These are phyloP conservation scores for Casuarina glauca DNA, from an alignment of 306 rosid genomes.

Conservation along the genomic window DNA sequence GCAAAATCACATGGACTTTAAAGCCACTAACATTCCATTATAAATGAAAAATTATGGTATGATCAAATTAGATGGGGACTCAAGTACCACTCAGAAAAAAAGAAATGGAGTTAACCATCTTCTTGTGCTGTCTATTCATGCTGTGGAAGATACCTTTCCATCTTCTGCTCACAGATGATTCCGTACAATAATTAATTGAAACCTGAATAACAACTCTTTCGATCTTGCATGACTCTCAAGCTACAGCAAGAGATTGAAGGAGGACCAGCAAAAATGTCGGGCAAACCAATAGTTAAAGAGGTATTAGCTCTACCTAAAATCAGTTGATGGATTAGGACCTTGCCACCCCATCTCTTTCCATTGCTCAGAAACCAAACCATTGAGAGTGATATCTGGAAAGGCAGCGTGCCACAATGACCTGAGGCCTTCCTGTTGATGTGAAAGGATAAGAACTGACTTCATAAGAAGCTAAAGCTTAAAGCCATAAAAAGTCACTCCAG, in stretches of 20 bases:
- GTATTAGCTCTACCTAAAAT: conserved; percentile 60
- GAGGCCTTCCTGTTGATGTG: conserved; percentile 65
- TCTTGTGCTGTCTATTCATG: background rate
- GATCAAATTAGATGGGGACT: background rate
- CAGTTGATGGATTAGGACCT: conserved; percentile 97
- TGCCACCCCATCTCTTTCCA: conserved; percentile 99
- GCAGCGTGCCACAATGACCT: conserved; percentile 77
- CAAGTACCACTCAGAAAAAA: background rate
- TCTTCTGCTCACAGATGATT: background rate
- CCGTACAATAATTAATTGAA: background rate
- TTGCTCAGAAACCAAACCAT: conserved; percentile 80
- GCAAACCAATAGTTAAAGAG: background rate
- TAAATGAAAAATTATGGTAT: background rate
- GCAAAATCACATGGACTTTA: background rate
- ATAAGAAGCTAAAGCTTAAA: background rate
- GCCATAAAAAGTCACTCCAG: background rate
- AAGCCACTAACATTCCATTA: background rate
- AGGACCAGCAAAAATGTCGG: background rate
- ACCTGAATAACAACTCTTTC: background rate
- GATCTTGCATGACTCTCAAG: background rate
- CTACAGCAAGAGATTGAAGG: background rate
- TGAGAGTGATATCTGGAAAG: conserved; percentile 70
- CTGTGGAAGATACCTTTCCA: background rate
- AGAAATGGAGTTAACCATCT: background rate
- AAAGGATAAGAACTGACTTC: background rate